phyloP scores from a whole-genome alignment of 495 filamentous ascomycete genomes.

The Penicillium cataractarum region DNA sequence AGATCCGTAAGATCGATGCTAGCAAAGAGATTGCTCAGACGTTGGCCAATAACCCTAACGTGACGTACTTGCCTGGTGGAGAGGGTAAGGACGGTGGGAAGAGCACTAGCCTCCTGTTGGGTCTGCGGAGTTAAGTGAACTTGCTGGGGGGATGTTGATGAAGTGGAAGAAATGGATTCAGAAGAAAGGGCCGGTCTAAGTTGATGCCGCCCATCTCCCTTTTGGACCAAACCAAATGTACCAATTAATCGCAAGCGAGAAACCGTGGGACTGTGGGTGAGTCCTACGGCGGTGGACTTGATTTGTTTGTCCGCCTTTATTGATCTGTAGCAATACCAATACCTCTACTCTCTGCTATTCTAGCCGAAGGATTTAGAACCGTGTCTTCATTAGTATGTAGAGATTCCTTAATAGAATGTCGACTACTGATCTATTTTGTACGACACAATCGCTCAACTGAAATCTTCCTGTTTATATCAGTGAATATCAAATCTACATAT shows the following conservation, averaged over 20 bases:
- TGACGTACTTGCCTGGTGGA: slow-evolving; percentile 88
- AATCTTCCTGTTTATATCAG: neutral
- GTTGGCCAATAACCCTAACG: slow-evolving; percentile 87
- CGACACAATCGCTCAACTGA: too few species aligned
- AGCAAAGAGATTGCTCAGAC: slow-evolving; percentile 95
- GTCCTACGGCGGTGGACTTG: slow-evolving; percentile 35
- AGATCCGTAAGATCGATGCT: slow-evolving; percentile 96
- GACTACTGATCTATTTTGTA: too few species aligned
- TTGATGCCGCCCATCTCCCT: slow-evolving; percentile 15
- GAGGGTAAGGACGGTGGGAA: slow-evolving; percentile 67
- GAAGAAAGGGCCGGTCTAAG: slow-evolving; percentile 22
- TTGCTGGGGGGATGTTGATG: slow-evolving; percentile 13
- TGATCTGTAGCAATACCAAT: slow-evolving; percentile 51
- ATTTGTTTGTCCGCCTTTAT: slow-evolving; percentile 22
- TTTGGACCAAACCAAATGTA: slow-evolving; percentile 30
- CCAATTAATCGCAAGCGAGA: slow-evolving; percentile 35
- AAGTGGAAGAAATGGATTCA: slow-evolving; percentile 13
- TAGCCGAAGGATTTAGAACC: slow-evolving; percentile 18
- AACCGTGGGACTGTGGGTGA: slow-evolving; percentile 38
- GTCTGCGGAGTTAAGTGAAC: slow-evolving; percentile 52
- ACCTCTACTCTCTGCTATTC: slow-evolving; percentile 32
- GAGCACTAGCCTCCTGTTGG: slow-evolving; percentile 61
- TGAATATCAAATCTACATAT: neutral
- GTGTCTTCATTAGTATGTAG: slow-evolving; percentile 15
- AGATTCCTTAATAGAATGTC: too few species aligned